Base-by-base conservation (phyloP, 2,329 filamentous ascomycete genomes). In the Colletotrichum sidae region DNA sequence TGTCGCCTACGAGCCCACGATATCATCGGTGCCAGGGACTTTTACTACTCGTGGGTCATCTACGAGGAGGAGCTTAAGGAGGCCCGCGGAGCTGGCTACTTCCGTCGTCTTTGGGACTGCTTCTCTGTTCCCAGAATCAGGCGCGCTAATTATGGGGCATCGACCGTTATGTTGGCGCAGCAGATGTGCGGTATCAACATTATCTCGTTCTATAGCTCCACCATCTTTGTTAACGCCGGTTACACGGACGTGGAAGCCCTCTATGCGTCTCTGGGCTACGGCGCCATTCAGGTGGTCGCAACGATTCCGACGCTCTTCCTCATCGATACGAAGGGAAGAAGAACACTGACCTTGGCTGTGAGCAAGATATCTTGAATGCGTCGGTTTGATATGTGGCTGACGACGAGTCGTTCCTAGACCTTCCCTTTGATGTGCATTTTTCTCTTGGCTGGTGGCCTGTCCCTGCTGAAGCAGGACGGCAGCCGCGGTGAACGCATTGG, bases 141-240 rank as follows among this genome's bases (percentile, higher is more conserved):
- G 10, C 85, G 90, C 41, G 93, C 93, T 2, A 94, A 89, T 3
- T 83, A 91, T 33, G 92, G 92, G 7, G 90, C 92, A 1, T 91
- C 89, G 69, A 88, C 88, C 1, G 92, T 95, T 70, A 96, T 96
- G 92, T 88, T 91, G 70, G 88, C 88, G 0, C 89, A 92, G 76
- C 88, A 91, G 74, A 89, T 91, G 84, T 90, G 87, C 70, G 54
- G 86, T 73, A 84, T 91, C 76, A 92, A 92, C 73, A 91, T 93
- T 65, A 90, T 93, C 59, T 88, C 90, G 0, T 93, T 93, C 76
- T 93, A 93, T 76, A 90, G 87, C 1, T 88, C 88, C 0, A 89
- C 88, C 4, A 80, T 89, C n/a, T 89, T 89, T 70, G 70, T 75
- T 17, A 74, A 89, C 1, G 85, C 89, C 88, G 89, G 5, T 86